Evolutionary conservation across 2,329 filamentous ascomycete genomes (phyloP).

Genomic region (Cercospora sojina): DNA sequence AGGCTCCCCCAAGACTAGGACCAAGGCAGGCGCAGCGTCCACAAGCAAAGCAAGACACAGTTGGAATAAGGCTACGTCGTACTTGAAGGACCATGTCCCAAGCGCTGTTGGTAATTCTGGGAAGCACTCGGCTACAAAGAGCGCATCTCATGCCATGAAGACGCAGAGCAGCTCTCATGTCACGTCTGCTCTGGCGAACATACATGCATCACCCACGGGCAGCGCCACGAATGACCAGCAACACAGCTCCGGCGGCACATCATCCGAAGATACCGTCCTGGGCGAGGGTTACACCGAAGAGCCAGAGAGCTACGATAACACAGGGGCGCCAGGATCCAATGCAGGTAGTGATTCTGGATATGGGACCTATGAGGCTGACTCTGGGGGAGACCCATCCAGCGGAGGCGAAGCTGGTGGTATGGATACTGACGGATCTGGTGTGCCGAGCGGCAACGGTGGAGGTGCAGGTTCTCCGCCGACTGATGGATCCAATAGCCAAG

Average conservation of each 20-base stretch:
- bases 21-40: background rate
- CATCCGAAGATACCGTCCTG: background rate
- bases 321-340: background rate
- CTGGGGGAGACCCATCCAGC: background rate
- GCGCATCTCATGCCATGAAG: background rate
- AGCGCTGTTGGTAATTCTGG: background rate
- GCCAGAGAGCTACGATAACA: background rate
- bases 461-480: background rate
- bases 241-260: background rate
- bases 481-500: background rate
- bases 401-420: background rate
- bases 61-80: background rate
- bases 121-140: background rate
- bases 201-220: background rate
- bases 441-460: background rate
- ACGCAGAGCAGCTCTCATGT: background rate
- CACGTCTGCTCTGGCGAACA: background rate
- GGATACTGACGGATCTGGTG: background rate
- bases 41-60: background rate
- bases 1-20: background rate
- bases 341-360: too few species aligned
- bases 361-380: too few species aligned
- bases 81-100: too few species aligned
- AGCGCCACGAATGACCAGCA: background rate
- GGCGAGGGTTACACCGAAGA: too few species aligned